These are phyloP conservation scores for Starmerella floris DNA, from an alignment of 805 yeast species.

Conservation along the genomic window DNA sequence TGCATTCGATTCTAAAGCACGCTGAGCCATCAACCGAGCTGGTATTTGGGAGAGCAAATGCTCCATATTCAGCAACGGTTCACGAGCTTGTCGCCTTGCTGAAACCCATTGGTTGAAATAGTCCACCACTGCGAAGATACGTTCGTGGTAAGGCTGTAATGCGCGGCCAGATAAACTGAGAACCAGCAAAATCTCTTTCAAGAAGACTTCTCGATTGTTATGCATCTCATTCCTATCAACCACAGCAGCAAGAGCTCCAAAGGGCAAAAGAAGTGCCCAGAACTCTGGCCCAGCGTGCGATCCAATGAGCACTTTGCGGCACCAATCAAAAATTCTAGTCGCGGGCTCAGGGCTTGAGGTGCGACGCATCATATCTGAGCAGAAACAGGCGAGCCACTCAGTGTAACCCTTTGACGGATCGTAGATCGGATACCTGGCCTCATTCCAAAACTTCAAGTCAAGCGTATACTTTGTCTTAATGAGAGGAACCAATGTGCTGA, in stretches of 20 bases:
- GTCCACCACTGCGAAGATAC: constrained; percentile 67
- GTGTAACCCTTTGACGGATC: constrained; percentile 31
- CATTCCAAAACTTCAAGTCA: constrained; percentile 34
- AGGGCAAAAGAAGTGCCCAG: constrained; percentile 63
- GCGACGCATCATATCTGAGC: constrained; percentile 48
- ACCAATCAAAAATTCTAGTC: constrained; percentile 13
- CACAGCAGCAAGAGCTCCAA: constrained; percentile 52
- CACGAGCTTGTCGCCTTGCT: constrained; percentile 16
- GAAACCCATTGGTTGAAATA: constrained; percentile 65
- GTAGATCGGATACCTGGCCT: constrained; percentile 53
- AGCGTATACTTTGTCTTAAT: constrained; percentile 51
- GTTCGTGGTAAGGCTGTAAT: constrained; percentile 52
- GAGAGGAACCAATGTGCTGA: constrained; percentile 12
- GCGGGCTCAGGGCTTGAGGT: constrained; percentile 38
- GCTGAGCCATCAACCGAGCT: constrained; percentile 53
- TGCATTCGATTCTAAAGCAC: constrained; percentile 72
- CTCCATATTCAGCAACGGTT: constrained; percentile 14
- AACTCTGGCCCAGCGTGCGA: constrained; percentile 33
- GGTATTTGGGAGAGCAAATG: constrained; percentile 33
- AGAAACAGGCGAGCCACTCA: constrained; percentile 59
- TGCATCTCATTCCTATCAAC: constrained; percentile 31
- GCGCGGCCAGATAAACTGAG: constrained; percentile 30
- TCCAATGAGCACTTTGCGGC: constrained; percentile 16
- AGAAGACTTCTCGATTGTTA: constrained; percentile 34
- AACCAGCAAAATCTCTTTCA: constrained; percentile 47